Evolutionary conservation across 2,329 filamentous ascomycete genomes (phyloP), one percentile per base, ranked within the genome.

Genomic region (Trichoderma cornu-damae): DNA sequence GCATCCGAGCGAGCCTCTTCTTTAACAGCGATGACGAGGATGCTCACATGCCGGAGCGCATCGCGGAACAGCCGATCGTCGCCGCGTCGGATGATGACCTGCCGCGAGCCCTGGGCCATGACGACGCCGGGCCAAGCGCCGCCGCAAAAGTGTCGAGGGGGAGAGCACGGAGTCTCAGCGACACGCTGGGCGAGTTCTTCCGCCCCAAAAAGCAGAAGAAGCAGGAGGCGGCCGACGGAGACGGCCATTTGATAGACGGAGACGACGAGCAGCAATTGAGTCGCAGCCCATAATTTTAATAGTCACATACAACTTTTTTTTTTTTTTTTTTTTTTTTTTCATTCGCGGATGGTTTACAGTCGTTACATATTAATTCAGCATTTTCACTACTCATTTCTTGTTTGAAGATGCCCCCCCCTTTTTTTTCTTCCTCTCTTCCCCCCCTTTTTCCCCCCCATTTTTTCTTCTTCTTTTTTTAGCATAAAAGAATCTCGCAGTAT

Each of bases 1-100:
- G 76, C 49, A 75, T 84, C 28, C 72, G 80, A 47, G 76, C 79
- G 11, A 82, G 80, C 54, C 69, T 84, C 34, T 84, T 80, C 66
- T 77, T 82, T 60, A 71, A 77, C 43, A 73, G 79, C 43, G 73
- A 74, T 16, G 72, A 73, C 18, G 72, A 76, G 28, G 66, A 67
- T 53, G 63, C 68, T 30, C 60, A 66, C 7, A 46, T 61, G n/a
- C 61, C 61, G 20, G 60, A 60, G 61, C 61, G 67, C 11, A 47
- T 61, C 16, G 61, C 61, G 28, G 60, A 60, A 61, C 47, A 62
- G 26, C 60, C 58, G 12, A 60, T 52, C 16, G 58, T 64, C 3
- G 63, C 63, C 16, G 62, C 60, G 7, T 68, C 70, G 12, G 68
- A 69, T 3, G 65, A 65, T 43, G 64, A 64, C 38, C 49, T 68